Evolutionary conservation across 83 land plant genomes (phyloP).

Genomic region (Thuja plicata): DNA sequence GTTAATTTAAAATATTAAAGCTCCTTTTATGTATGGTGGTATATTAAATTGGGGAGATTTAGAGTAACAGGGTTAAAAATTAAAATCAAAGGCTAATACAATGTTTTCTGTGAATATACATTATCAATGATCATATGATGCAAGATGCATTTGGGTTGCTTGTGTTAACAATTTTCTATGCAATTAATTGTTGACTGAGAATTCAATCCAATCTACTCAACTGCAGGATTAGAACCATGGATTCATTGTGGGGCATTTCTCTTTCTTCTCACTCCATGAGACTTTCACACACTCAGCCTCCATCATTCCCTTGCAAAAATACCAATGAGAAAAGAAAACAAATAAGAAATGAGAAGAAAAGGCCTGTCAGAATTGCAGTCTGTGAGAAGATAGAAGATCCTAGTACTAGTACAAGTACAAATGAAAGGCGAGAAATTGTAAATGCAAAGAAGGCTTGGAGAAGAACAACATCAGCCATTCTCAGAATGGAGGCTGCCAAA

Average conservation of each 20-base stretch:
- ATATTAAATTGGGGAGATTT: neutral
- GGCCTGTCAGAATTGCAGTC: neutral
- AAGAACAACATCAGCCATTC: slow-evolving; percentile 39
- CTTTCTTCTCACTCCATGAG: neutral
- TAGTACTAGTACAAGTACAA: neutral
- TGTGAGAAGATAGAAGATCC: neutral
- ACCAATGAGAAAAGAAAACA: neutral
- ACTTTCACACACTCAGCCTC: neutral
- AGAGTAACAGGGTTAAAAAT: neutral
- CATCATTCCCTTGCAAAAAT: neutral
- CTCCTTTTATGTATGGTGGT: neutral
- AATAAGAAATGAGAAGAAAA: neutral
- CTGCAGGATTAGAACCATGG: neutral
- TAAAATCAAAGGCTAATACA: neutral
- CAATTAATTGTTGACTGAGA: neutral
- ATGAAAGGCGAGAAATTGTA: neutral
- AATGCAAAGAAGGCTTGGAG: slow-evolving; percentile 15
- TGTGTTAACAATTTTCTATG: neutral
- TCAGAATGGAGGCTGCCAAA: slow-evolving; percentile 59
- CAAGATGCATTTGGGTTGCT: neutral
- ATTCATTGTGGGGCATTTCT: neutral
- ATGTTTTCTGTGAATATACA: neutral
- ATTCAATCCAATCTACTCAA: neutral
- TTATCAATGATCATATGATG: neutral
- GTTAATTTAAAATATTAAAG: neutral